Percentiles rank a stretch among this genome's conserved stretches.
Conservation (phyloP, 108 stramenopile genomes). For the Nannochloropsis salina region DNA sequence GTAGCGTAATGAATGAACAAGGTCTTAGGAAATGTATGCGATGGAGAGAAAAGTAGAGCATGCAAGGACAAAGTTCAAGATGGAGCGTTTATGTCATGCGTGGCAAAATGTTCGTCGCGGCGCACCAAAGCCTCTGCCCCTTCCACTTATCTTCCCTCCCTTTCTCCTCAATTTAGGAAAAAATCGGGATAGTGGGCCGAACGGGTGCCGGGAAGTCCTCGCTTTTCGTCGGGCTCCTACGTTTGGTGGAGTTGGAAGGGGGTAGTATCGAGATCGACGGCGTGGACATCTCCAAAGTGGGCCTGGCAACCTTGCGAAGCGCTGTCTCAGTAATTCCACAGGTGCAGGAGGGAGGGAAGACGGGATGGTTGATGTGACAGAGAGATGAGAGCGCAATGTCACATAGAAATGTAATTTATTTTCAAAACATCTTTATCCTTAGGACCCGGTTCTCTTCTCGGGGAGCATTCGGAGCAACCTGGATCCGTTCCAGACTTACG, state of each 20-base stretch:
- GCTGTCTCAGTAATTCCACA: conserved; percentile 88
- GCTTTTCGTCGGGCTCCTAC: conserved; percentile 68
- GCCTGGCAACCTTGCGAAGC: conserved; percentile 69
- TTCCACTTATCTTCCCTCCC: neutral
- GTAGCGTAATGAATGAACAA: too few relatives aligned
- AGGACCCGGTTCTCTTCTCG: conserved; percentile 81
- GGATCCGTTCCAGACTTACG: conserved; percentile 63
- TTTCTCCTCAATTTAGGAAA: conserved; percentile 16
- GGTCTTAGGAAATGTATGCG: too few relatives aligned
- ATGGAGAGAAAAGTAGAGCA: too few relatives aligned
- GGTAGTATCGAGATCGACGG: conserved; percentile 64
- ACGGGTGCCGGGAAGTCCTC: conserved; percentile 62
- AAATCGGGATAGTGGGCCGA: conserved; percentile 58
- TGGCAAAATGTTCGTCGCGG: too few relatives aligned
- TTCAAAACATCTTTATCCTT: neutral
- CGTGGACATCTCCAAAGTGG: conserved; percentile 70
- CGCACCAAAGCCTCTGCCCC: too few relatives aligned
- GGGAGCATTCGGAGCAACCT: conserved; percentile 80
- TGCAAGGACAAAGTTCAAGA: too few relatives aligned
- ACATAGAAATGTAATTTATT: neutral
- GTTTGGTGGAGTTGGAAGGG: conserved; percentile 58
- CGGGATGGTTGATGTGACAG: neutral
- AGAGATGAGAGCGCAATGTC: neutral
- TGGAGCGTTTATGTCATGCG: too few relatives aligned
- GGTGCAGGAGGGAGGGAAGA: conserved; percentile 7